Percentiles rank a stretch among this genome's conserved stretches.
phyloP scores from a whole-genome alignment of 495 filamentous ascomycete species.

The Aspergillus nidulans region DNA sequence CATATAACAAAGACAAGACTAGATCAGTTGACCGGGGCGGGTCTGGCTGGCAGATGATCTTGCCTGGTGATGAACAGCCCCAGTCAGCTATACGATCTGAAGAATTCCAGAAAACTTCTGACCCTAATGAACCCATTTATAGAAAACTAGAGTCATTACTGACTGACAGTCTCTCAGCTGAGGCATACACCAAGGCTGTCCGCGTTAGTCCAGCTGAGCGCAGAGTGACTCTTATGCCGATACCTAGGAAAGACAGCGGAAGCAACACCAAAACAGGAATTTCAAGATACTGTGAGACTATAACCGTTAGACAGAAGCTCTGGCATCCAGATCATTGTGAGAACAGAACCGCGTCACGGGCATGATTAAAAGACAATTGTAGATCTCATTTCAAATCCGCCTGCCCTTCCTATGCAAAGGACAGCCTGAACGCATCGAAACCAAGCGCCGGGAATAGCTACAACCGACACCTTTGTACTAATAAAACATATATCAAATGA shows the following conservation, averaged over 20 bases:
- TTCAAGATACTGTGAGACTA: background rate
- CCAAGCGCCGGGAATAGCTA: conserved; percentile 12
- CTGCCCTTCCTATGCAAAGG: background rate
- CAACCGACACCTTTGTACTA: conserved; percentile 16
- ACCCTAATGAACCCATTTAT: too few species aligned
- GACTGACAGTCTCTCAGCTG: background rate
- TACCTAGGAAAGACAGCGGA: background rate
- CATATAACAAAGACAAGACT: background rate
- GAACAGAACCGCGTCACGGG: background rate
- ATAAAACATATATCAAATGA: conserved; percentile 15
- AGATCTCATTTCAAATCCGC: background rate
- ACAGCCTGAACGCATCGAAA: background rate
- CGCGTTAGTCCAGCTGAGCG: background rate
- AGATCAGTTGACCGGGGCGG: background rate
- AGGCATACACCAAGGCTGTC: conserved; percentile 1
- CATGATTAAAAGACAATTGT: background rate
- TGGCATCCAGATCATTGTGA: background rate
- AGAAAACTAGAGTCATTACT: background rate
- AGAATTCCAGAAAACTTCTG: too few species aligned
- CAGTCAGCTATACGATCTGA: too few species aligned
- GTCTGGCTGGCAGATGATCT: conserved; percentile 2
- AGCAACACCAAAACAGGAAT: too few species aligned
- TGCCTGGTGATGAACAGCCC: background rate
- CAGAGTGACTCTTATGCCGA: background rate
- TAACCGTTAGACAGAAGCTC: background rate